Conservation (phyloP, 345 rosid genomes). For the Arabis hirsuta region DNA sequence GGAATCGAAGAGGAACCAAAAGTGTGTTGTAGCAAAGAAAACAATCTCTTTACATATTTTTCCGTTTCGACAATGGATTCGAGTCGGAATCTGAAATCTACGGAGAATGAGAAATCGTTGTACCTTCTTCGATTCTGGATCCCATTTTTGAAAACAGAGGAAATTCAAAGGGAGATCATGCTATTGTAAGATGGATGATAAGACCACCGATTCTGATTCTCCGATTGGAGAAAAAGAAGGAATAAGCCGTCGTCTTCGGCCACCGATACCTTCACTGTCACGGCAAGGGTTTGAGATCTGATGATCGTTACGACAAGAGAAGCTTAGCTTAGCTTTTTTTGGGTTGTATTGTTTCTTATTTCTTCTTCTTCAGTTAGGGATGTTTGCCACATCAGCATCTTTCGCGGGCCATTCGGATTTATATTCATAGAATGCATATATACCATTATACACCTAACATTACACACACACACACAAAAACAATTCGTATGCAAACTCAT, state of each 20-base stretch:
- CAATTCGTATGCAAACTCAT: not conserved
- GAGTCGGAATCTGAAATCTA: constrained; percentile 9
- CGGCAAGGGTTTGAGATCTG: constrained; percentile 39
- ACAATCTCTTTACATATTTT: constrained; percentile 8
- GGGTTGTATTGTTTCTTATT: constrained; percentile 17
- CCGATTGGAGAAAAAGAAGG: constrained; percentile 19
- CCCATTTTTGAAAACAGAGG: constrained; percentile 32
- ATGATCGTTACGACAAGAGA: constrained; percentile 15
- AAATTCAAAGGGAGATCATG: constrained; percentile 34
- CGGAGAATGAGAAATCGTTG: constrained; percentile 11
- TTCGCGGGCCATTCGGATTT: constrained; percentile 21
- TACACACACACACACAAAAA: not conserved
- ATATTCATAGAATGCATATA: not conserved
- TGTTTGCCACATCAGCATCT: constrained; percentile 40
- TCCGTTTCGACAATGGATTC: not conserved
- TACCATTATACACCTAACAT: too few relatives aligned
- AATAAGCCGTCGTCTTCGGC: not conserved
- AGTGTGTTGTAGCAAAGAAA: not conserved
- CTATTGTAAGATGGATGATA: constrained; percentile 8
- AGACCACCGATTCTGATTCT: constrained; percentile 5
- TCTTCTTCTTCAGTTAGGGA: constrained; percentile 31
- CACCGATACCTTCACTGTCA: constrained; percentile 27
- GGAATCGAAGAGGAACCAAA: constrained; percentile 5
- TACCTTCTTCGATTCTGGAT: constrained; percentile 47
- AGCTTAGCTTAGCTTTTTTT: constrained; percentile 19